Evolutionary conservation across 179 eudicot species (phyloP).

Genomic region (Beta macrorhiza): DNA sequence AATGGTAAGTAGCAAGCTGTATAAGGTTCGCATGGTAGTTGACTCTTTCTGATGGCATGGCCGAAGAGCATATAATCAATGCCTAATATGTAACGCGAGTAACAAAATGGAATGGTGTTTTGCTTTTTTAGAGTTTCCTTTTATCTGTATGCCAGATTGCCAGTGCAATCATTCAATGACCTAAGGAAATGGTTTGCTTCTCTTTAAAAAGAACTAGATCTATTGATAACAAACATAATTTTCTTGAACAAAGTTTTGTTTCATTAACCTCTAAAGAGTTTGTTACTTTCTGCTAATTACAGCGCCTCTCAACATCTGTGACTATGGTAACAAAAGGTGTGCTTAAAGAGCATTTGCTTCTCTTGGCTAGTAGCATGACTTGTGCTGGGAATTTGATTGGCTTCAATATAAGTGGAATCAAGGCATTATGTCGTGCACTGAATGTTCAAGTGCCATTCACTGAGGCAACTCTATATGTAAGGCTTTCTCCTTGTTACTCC

Average conservation of each 20-base stretch:
- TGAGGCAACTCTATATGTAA: slow-evolving; percentile 88
- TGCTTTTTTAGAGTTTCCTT: not conserved
- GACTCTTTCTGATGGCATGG: not conserved
- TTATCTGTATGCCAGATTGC: not conserved
- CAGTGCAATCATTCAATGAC: not conserved
- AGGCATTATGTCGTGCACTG: slow-evolving; percentile 64
- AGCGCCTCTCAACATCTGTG: slow-evolving; percentile 96
- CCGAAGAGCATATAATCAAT: not conserved
- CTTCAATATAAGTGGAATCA: slow-evolving; percentile 77
- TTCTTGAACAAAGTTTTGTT: not conserved
- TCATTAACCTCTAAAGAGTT: not conserved
- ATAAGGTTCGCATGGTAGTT: not conserved
- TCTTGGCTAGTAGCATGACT: slow-evolving; percentile 93
- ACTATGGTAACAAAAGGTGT: slow-evolving; percentile 90
- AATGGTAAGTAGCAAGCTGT: not conserved
- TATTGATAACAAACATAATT: not conserved
- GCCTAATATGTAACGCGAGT: not conserved
- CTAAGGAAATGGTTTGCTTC: not conserved
- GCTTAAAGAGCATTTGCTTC: slow-evolving; percentile 82
- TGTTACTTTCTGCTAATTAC: slow-evolving; percentile 26
- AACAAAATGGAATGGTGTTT: not conserved
- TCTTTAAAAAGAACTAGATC: not conserved
- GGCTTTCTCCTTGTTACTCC: slow-evolving; percentile 14
- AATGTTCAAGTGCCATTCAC: slow-evolving; percentile 87
- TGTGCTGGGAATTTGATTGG: slow-evolving; percentile 82